Evolutionary conservation across 305 asterid species (phyloP).

Genomic region (Rubia balearica): DNA sequence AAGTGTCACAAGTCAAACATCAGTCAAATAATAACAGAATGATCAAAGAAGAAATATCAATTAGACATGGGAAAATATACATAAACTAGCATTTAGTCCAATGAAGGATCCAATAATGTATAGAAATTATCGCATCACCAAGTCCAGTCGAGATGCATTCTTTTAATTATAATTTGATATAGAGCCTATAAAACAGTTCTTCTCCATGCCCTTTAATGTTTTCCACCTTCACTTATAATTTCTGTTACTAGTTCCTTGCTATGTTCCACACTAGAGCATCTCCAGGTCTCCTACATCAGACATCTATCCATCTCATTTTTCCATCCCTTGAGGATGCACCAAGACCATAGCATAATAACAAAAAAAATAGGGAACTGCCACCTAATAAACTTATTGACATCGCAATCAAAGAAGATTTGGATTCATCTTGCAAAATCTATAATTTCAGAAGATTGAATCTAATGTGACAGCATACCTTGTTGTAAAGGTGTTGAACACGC

Average conservation of each 20-base stretch:
- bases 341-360: background rate
- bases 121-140: background rate
- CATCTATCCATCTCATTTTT: background rate
- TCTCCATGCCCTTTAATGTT: background rate
- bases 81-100: background rate
- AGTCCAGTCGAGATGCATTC: background rate
- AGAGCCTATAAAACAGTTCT: background rate
- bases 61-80: background rate
- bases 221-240: background rate
- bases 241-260: background rate
- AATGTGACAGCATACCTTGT: slow-evolving; percentile 44
- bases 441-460: background rate
- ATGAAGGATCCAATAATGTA: background rate
- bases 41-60: background rate
- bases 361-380: background rate
- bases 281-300: background rate
- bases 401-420: background rate
- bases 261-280: too few relatives aligned
- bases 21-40: background rate
- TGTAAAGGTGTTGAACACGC: slow-evolving; percentile 64
- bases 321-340: background rate
- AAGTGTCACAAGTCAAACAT: slow-evolving; percentile 16
- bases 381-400: background rate
- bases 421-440: slow-evolving; percentile 1
- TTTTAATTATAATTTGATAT: too few relatives aligned